Percentiles rank a stretch among this genome's conserved stretches.
These are phyloP conservation scores for Hygrophorus pudorinus DNA, from an alignment of 768 basidiomycete species.

Conservation along the genomic window DNA sequence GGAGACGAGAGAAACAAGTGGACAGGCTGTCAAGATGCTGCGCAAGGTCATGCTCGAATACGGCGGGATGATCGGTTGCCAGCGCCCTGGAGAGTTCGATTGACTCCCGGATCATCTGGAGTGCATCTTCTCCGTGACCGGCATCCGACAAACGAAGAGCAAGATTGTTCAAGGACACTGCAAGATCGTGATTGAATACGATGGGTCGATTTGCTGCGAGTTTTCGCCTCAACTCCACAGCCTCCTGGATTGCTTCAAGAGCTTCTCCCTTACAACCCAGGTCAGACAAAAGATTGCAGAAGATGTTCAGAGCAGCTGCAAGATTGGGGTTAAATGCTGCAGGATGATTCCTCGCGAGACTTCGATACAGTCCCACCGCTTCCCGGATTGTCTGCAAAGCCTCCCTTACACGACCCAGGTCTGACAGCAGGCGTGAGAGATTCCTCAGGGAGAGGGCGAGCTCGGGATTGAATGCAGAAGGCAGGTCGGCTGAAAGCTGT, in stretches of 20 bases:
- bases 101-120: too few species aligned
- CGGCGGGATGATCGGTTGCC: too few species aligned
- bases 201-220: too few species aligned
- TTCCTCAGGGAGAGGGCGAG: conserved; percentile 8
- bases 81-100: too few species aligned
- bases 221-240: background rate
- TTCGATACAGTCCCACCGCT: conserved; percentile 4
- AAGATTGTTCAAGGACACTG: background rate
- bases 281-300: conserved; percentile 5
- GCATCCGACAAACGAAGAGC: background rate
- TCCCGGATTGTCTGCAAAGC: conserved; percentile 6
- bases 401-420: conserved; percentile 1
- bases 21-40: too few species aligned
- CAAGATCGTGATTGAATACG: background rate
- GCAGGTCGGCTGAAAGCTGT: background rate
- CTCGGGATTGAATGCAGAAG: background rate
- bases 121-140: conserved; percentile 1
- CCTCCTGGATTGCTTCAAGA: conserved; percentile 2
- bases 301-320: conserved; percentile 3
- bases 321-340: conserved; percentile 4
- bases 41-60: too few species aligned
- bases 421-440: background rate
- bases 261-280: conserved; percentile 5
- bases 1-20: too few species aligned
- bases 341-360: conserved; percentile 1